These are phyloP conservation scores for Aspergillus diversus DNA, from an alignment of 495 filamentous ascomycete species.

Conservation along the genomic window DNA sequence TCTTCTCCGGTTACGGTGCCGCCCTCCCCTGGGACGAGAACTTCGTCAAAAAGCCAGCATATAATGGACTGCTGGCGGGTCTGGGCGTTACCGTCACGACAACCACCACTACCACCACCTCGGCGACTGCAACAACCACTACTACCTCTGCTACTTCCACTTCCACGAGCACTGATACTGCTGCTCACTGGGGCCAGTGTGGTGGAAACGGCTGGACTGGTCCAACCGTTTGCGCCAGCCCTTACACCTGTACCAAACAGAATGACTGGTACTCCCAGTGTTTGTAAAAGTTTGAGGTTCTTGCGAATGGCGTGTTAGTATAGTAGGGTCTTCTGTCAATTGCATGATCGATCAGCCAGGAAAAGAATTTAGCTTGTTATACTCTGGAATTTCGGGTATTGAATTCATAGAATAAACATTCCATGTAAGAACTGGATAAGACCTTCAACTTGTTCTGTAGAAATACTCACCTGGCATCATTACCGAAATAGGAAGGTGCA, in stretches of 20 bases:
- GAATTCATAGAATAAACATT: too few relatives aligned
- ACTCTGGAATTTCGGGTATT: too few relatives aligned
- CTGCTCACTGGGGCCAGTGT: constrained; percentile 50
- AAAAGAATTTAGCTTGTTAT: too few relatives aligned
- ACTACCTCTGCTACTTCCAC: constrained; percentile 32
- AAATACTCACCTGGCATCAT: too few relatives aligned
- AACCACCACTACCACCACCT: constrained; percentile 36
- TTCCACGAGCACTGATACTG: constrained; percentile 25
- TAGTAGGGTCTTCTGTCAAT: neutral
- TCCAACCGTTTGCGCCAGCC: constrained; percentile 48
- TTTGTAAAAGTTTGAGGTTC: constrained; percentile 27
- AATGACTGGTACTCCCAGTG: constrained; percentile 52
- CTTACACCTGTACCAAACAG: constrained; percentile 41
- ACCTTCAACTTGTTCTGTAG: too few relatives aligned
- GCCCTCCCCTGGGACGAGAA: constrained; percentile 58
- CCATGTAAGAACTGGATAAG: too few relatives aligned
- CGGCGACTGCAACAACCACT: constrained; percentile 31
- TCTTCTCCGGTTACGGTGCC: constrained; percentile 56
- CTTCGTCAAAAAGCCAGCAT: constrained; percentile 61
- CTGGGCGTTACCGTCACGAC: constrained; percentile 30
- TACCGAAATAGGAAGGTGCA: too few relatives aligned
- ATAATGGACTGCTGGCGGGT: constrained; percentile 42
- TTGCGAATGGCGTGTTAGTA: neutral
- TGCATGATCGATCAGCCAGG: neutral
- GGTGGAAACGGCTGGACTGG: constrained; percentile 53